Evolutionary conservation across 352 stramenopile species (phyloP).

Genomic region (Globisporangium abappressorium): DNA sequence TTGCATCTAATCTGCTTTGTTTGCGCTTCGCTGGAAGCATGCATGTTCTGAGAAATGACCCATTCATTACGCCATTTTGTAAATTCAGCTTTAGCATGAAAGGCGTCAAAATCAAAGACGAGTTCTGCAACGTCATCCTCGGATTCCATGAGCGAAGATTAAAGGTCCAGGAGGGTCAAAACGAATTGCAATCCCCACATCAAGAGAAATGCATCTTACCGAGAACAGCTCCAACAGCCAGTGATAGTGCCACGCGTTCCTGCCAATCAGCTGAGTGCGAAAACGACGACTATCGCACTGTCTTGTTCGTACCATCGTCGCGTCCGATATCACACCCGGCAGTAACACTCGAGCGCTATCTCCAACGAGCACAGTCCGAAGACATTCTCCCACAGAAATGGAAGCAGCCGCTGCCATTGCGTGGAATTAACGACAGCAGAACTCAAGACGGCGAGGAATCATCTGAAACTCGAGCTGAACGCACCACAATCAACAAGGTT

Average conservation of each 20-base stretch:
- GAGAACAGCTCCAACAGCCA: background rate
- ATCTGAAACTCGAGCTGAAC: background rate
- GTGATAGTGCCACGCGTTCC: background rate
- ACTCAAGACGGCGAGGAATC: too few species aligned
- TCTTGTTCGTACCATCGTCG: slow-evolving; percentile 9
- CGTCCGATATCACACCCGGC: background rate
- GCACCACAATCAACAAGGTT: background rate
- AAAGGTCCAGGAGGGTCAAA: background rate
- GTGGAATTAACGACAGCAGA: background rate
- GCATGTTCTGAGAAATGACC: background rate
- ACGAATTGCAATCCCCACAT: background rate
- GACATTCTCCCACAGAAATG: background rate
- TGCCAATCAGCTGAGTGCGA: background rate
- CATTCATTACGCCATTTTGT: too few species aligned
- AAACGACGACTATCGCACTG: background rate
- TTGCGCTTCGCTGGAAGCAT: background rate
- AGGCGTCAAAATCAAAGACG: slow-evolving; percentile 32
- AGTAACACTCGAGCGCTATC: slow-evolving; percentile 10
- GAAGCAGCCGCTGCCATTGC: background rate
- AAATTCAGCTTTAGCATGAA: background rate
- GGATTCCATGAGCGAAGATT: slow-evolving; percentile 35
- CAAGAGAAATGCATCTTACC: slow-evolving; percentile 3
- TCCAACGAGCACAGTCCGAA: slow-evolving; percentile 1
- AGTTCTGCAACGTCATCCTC: slow-evolving; percentile 68
- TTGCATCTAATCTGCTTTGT: background rate